These are phyloP conservation scores for Oidium heveae DNA, from an alignment of 2,329 filamentous ascomycete species.

Conservation along the genomic window DNA sequence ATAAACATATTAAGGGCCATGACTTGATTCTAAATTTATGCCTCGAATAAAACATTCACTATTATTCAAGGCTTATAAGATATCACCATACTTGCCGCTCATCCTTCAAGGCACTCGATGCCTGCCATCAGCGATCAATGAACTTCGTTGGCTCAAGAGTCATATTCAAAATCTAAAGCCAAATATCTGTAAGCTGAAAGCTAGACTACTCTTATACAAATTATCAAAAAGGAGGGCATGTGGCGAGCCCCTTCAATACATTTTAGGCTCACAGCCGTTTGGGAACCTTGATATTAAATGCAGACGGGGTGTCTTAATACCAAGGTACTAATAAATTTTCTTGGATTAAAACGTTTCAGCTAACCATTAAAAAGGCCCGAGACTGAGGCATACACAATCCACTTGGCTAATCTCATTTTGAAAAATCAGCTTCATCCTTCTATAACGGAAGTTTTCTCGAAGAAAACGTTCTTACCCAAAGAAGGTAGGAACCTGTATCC, in stretches of 20 bases:
- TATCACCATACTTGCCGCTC: constrained; percentile 28
- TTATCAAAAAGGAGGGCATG: constrained; percentile 25
- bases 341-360: constrained; percentile 1
- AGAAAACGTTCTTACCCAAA: neutral
- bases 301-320: constrained; percentile 57
- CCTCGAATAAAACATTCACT: constrained; percentile 36
- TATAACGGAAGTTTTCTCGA: neutral
- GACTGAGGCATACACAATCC: constrained; percentile 40
- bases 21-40: constrained; percentile 17
- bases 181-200: constrained; percentile 2
- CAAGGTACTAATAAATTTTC: constrained; percentile 25
- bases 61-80: constrained; percentile 25
- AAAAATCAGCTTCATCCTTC: neutral
- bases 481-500: neutral
- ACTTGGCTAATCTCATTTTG: constrained; percentile 19
- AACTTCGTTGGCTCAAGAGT: constrained; percentile 48
- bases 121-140: constrained; percentile 35
- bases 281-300: constrained; percentile 60
- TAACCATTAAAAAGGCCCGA: constrained; percentile 24
- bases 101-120: constrained; percentile 40
- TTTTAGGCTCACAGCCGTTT: constrained; percentile 74
- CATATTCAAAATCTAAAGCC: constrained; percentile 18
- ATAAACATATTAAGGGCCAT: too few species aligned
- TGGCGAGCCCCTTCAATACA: constrained; percentile 68
- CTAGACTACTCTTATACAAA: constrained; percentile 10